Evolutionary conservation across 768 basidiomycete genomes (phyloP).

Genomic region (Amanita exitialis): DNA sequence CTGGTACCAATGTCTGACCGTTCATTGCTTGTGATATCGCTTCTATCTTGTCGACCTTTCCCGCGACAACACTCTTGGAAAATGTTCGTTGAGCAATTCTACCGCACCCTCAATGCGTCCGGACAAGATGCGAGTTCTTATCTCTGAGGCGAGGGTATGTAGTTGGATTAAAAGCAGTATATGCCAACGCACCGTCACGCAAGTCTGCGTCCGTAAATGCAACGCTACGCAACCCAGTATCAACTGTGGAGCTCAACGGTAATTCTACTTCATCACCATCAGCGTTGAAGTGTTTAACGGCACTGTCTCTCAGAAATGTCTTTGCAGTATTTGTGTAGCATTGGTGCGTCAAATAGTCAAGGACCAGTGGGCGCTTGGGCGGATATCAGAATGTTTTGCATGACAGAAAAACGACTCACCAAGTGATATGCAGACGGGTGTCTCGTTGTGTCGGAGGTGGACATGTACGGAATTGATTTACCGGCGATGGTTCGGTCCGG

Average conservation of each 20-base stretch:
- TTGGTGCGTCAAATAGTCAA: slow-evolving; percentile 70
- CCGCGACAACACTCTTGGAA: slow-evolving; percentile 53
- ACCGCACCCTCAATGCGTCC: slow-evolving; percentile 72
- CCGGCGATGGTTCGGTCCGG: background rate
- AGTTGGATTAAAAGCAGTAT: background rate
- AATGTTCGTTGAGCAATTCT: slow-evolving; percentile 55
- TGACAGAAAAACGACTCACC: slow-evolving; percentile 18
- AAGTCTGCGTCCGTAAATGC: background rate
- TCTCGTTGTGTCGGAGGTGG: background rate
- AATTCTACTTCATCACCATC: slow-evolving; percentile 55
- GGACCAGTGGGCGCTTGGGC: slow-evolving; percentile 51
- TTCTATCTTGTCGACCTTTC: background rate
- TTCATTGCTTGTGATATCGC: too few species aligned
- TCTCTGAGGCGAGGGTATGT: slow-evolving; percentile 34
- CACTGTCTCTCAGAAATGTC: slow-evolving; percentile 56
- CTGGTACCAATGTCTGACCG: too few species aligned
- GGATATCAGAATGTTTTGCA: background rate
- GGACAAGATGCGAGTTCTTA: slow-evolving; percentile 57
- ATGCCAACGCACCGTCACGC: slow-evolving; percentile 1
- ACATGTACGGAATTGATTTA: background rate
- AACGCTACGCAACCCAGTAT: background rate
- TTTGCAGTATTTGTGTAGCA: slow-evolving; percentile 65
- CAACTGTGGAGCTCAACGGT: slow-evolving; percentile 4
- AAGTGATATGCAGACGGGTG: slow-evolving; percentile 30
- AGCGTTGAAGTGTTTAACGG: slow-evolving; percentile 50